Evolutionary conservation across 192 early-diverging fungal species (phyloP).

Genomic region (Podila epigama): DNA sequence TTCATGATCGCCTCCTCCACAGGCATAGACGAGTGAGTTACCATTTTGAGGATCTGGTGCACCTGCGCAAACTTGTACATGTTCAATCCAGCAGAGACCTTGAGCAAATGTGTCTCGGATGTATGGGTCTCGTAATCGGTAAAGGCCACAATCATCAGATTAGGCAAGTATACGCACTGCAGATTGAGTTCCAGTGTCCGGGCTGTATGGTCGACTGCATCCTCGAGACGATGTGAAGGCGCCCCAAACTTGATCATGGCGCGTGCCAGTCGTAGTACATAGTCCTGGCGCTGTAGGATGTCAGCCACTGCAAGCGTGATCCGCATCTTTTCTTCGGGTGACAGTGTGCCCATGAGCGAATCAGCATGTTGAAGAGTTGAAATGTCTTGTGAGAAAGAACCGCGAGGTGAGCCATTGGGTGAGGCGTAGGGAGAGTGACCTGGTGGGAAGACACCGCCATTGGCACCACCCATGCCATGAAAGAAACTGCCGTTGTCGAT

Average conservation of each 20-base stretch:
- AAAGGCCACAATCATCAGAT: constrained; percentile 77
- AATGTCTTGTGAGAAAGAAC: constrained; percentile 31
- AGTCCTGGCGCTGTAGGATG: constrained; percentile 74
- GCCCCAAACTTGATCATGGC: constrained; percentile 74
- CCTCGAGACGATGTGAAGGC: constrained; percentile 71
- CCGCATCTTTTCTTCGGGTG: constrained; percentile 57
- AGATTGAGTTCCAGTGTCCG: constrained; percentile 69
- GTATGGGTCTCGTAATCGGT: constrained; percentile 75
- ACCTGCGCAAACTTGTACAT: constrained; percentile 75
- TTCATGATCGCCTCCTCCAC: constrained; percentile 73
- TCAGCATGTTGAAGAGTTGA: not conserved
- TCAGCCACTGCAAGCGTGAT: constrained; percentile 70
- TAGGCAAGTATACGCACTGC: constrained; percentile 73
- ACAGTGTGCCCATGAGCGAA: constrained; percentile 30
- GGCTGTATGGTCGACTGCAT: constrained; percentile 59
- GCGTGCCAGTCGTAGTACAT: constrained; percentile 66
- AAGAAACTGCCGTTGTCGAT: not conserved
- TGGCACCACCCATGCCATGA: constrained; percentile 1
- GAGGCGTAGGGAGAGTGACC: constrained; percentile 29
- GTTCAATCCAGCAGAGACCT: constrained; percentile 67
- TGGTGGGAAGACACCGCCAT: constrained; percentile 7
- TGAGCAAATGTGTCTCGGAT: constrained; percentile 78
- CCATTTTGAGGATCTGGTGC: constrained; percentile 67
- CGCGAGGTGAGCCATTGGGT: constrained; percentile 34
- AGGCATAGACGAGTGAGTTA: constrained; percentile 68